Base-by-base conservation (phyloP, 2,329 filamentous ascomycete species). In the Orbilia quercus region DNA sequence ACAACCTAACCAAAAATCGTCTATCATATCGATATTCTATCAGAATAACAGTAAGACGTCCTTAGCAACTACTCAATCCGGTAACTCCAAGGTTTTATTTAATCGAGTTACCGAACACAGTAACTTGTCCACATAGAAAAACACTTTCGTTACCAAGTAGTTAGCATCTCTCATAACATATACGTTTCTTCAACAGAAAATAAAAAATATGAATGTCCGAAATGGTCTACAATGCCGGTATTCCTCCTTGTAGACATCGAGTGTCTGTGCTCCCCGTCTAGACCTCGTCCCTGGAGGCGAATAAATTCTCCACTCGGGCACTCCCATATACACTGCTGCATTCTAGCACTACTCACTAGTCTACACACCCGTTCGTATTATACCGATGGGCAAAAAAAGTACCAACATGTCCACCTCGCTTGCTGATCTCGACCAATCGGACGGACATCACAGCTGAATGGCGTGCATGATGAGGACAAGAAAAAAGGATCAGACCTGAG, bases 81-180 rank as follows among this genome's bases (percentile, higher is more conserved):
- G 66, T 57, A 71, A 63, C 57, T 71, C 66, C 57, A 63, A 71
- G 66, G 40, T 42, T 55, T 58, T 51, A 57, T 57, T 63, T 57
- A 63, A 51, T 63, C 57, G 66, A 64, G 58, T 53, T 71, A 71
- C 57, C 50, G 6, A 71, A 62, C 42, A 25, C 45, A 42, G 63
- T 28, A 67, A 53, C 31, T 23, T 67, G 53, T 53, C 45, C 48
- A 34, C 18, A 11, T 36, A 51, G 22, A 20, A 18, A 2, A 5
- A 11, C 23, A 5, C n/a, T 18, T 45, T 20, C 18, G 3, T 22
- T n/a, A n/a, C n/a, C n/a, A n/a, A n/a, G n/a, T n/a, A n/a, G n/a
- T n/a, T n/a, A n/a, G n/a, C n/a, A n/a, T 45, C 18, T 22, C 42
- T 22, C 42, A n/a, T 22, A 2, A 20, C 42, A 9, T 57, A n/a